A percentile compares a stretch with the other conserved stretches of the same genome.
Evolutionary conservation across 768 basidiomycete species (phyloP).

Genomic region (Podaxis sp.): DNA sequence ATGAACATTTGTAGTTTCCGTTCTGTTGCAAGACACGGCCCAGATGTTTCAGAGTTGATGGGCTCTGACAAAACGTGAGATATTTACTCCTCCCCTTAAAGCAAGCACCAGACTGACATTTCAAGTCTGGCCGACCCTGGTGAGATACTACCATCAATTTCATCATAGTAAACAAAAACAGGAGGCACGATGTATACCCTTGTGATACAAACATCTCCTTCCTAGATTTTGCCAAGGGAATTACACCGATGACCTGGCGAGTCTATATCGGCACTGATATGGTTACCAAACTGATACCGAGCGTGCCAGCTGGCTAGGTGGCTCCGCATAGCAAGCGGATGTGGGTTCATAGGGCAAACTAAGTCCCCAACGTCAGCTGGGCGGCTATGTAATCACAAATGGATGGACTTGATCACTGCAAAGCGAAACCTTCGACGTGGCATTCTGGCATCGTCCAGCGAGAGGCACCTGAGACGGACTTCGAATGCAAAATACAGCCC

Average conservation of each 20-base stretch:
- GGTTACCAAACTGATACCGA: no score
- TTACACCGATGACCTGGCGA: no score
- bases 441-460: neutral
- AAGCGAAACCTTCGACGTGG: neutral
- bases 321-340: no score
- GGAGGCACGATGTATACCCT: neutral
- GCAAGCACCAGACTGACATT: neutral
- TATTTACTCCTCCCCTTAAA: slow-evolving; percentile 7
- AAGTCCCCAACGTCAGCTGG: no score
- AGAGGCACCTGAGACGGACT: neutral
- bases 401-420: no score
- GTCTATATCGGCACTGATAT: no score
- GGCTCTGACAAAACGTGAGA: slow-evolving; percentile 12
- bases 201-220: neutral
- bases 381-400: no score
- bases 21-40: slow-evolving; percentile 1
- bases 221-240: no score
- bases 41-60: slow-evolving; percentile 6
- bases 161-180: neutral
- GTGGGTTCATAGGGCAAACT: no score
- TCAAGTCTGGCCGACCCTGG: slow-evolving; percentile 9
- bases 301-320: no score
- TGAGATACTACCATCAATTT: neutral
- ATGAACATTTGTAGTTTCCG: neutral
- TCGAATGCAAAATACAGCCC: neutral